A percentile compares a stretch with the other conserved stretches of the same genome.
These are phyloP conservation scores for Anthoceros angustus DNA, from an alignment of 225 moss, liverwort and hornwort genomes.

Conservation along the genomic window DNA sequence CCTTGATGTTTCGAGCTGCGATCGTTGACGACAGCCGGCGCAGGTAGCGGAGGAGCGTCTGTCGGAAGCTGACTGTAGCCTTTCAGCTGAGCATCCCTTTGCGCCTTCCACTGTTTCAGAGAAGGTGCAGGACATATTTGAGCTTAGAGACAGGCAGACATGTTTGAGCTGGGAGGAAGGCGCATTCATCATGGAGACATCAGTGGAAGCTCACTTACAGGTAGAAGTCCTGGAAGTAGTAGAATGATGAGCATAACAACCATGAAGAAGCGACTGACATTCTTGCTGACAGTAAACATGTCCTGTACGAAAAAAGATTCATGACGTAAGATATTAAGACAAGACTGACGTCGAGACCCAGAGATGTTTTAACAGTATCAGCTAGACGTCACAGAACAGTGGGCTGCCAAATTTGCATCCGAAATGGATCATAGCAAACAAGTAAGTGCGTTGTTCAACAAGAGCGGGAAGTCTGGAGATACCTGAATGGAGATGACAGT, in stretches of 20 bases:
- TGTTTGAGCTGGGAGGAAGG: not conserved
- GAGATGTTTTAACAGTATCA: too few species aligned
- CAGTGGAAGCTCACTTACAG: conserved; percentile 26
- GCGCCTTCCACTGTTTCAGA: not conserved
- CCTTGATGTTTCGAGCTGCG: conserved; percentile 32
- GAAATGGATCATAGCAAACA: not conserved
- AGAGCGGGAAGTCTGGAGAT: not conserved
- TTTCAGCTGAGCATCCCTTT: not conserved
- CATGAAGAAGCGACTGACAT: conserved; percentile 71
- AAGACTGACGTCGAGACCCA: too few species aligned
- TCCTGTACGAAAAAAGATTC: conserved; percentile 38
- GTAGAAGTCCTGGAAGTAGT: conserved; percentile 60
- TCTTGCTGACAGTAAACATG: conserved; percentile 64
- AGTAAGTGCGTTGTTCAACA: not conserved
- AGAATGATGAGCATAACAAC: conserved; percentile 66
- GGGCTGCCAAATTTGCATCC: too few species aligned
- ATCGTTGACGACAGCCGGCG: conserved; percentile 25
- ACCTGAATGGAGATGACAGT: conserved; percentile 88
- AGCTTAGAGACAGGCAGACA: conserved; percentile 1
- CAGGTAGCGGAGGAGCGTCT: not conserved
- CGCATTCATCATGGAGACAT: not conserved
- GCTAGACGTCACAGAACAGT: too few species aligned
- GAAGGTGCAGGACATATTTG: not conserved
- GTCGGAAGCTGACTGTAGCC: not conserved
- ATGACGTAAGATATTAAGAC: not conserved